Conservation (phyloP, 129 eudicot species). For the Escallonia herrerae region DNA sequence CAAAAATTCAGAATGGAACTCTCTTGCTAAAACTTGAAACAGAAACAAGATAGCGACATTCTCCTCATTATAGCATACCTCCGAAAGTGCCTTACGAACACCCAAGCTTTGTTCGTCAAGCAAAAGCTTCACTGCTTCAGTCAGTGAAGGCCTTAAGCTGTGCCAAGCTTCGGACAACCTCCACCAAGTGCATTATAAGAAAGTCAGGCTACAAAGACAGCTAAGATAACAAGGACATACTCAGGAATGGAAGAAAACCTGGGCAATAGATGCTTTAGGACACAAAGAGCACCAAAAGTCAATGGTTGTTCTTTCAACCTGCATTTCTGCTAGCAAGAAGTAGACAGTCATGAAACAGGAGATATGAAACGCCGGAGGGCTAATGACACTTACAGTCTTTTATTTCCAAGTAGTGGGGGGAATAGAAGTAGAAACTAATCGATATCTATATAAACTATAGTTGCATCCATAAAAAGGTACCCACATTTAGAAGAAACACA, state of each 20-base stretch:
- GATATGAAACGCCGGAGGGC: not conserved
- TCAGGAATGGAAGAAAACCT: conserved; percentile 37
- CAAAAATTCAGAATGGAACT: too few relatives aligned
- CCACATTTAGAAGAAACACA: conserved; percentile 75
- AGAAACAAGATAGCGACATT: not conserved
- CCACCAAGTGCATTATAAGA: conserved; percentile 17
- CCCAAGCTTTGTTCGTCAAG: conserved; percentile 76
- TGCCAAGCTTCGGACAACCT: conserved; percentile 97
- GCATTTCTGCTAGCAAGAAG: conserved; percentile 59
- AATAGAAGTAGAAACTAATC: not conserved
- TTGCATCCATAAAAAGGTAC: conserved; percentile 24
- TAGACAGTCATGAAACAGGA: conserved; percentile 7
- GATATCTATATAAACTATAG: not conserved
- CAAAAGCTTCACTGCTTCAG: conserved; percentile 70
- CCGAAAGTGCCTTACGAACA: conserved; percentile 90
- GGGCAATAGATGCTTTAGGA: conserved; percentile 89
- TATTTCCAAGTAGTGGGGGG: not conserved
- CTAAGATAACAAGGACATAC: not conserved
- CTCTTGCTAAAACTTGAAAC: too few relatives aligned
- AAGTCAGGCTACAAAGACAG: not conserved
- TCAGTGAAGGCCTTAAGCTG: conserved; percentile 56
- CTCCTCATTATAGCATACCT: conserved; percentile 38
- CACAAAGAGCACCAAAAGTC: conserved; percentile 91
- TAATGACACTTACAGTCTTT: not conserved
- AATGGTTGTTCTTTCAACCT: conserved; percentile 84